These are phyloP conservation scores for Gamarada debralockiae DNA, from an alignment of 495 filamentous ascomycete species.

Conservation along the genomic window DNA sequence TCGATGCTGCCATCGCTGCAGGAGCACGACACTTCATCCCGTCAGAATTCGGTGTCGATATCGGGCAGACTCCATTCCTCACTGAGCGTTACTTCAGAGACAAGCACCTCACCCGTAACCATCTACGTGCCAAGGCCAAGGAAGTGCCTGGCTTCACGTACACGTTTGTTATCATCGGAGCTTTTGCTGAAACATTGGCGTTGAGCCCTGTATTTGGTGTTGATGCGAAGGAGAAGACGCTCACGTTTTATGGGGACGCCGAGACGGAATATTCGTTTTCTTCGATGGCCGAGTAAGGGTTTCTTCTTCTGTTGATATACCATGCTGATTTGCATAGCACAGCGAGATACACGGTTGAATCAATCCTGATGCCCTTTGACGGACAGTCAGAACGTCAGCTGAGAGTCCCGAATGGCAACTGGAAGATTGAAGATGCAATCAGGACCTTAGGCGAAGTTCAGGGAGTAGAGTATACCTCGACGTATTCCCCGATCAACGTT, in stretches of 20 bases:
- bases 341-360: neutral
- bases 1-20: slow-evolving; percentile 5
- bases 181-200: slow-evolving; percentile 1
- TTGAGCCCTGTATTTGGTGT: slow-evolving; percentile 4
- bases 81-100: slow-evolving; percentile 10
- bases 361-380: neutral
- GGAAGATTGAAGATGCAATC: too few species aligned
- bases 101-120: slow-evolving; percentile 9
- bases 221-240: neutral
- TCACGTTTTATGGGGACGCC: neutral
- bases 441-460: neutral
- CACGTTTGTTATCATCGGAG: slow-evolving; percentile 5
- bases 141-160: slow-evolving; percentile 2
- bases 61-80: slow-evolving; percentile 4
- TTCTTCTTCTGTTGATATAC: neutral
- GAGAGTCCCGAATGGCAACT: neutral
- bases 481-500: neutral
- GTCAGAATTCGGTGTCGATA: neutral
- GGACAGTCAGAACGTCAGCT: neutral
- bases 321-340: too few species aligned
- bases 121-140: neutral
- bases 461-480: neutral
- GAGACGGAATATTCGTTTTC: neutral
- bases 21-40: neutral
- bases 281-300: too few species aligned